Base-by-base conservation (phyloP, 1,284 basidiomycete species). In the Mycosarcoma mackinlayi region DNA sequence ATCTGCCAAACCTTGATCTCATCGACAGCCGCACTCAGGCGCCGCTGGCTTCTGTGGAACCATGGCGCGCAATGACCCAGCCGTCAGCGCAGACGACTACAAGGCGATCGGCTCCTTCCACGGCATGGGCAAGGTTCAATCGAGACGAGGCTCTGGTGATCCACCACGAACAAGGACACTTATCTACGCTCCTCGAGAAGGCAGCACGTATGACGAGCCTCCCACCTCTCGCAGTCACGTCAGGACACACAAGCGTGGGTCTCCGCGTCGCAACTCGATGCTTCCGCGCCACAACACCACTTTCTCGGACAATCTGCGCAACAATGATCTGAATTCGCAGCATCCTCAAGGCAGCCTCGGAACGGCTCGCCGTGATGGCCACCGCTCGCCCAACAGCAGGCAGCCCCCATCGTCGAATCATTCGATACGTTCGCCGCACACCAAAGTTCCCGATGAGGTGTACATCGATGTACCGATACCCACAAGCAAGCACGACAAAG, bases 181-280 rank as follows among this genome's bases (percentile, higher is more conserved):
- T 9, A 61, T 62, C 28, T 28, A 50, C 14, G n/a, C 55, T 6
- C 59, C 59, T 6, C n/a, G 21, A 24, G 6, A 45, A 4, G 59
- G 59, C 16, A 50, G 42, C 41, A 47, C 23, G 21, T 33, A 31
- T 18, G n/a, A 10, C 8, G 23, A 27, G 19, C 13, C n/a, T 19
- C 33, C 42, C 11, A 21, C 42, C 13, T 23, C 35, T 18, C 18
- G 21, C 18, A n/a, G 13, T 16, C 34, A 18, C 25, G 4, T 14
- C 11, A 1, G 7, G 13, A n/a, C 3, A 3, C 35, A 10, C 46
- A 28, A 30, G 11, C 13, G n/a, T 6, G 14, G 4, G 2, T 16
- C 19, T 3, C 35, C 19, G 19, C 21, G 24, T 11, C 30, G 23
- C 13, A 25, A 27, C 16, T 10, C 21, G 1, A 18, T 10, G 6